phyloP scores from a whole-genome alignment of 306 rosid species.

The Parietaria judaica region DNA sequence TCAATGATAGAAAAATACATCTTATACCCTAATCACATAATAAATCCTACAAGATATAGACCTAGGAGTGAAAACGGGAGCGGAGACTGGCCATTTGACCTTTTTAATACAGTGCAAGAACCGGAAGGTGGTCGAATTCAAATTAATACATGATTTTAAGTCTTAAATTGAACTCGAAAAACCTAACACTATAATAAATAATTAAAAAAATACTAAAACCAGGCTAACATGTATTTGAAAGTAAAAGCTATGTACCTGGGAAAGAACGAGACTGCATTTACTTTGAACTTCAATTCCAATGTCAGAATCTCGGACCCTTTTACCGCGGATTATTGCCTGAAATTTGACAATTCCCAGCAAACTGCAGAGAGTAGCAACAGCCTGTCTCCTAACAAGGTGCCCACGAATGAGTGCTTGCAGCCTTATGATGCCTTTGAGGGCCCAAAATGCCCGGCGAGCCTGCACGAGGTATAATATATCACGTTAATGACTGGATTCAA shows the following conservation, averaged over 20 bases:
- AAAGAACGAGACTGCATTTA: constrained; percentile 29
- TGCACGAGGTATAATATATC: constrained; percentile 33
- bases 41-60: no score
- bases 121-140: no score
- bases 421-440: constrained; percentile 97
- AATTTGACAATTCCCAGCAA: constrained; percentile 80
- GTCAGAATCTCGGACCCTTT: constrained; percentile 53
- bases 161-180: no score
- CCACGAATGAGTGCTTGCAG: constrained; percentile 99
- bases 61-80: no score
- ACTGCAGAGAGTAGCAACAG: constrained; percentile 73
- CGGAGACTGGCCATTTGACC: no score
- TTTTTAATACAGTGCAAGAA: no score
- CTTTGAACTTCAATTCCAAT: constrained; percentile 59
- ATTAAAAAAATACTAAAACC: neutral
- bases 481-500: constrained; percentile 22
- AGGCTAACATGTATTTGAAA: neutral
- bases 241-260: constrained; percentile 37
- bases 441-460: constrained; percentile 98
- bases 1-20: no score
- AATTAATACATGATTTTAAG: no score
- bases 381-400: constrained; percentile 97
- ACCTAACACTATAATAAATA: no score
- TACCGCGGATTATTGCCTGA: constrained; percentile 79
- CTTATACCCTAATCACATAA: no score